Evolutionary conservation across 2,329 filamentous ascomycete species (phyloP), one percentile per base, ranked within the genome.

Genomic region (Massarina eburnea): DNA sequence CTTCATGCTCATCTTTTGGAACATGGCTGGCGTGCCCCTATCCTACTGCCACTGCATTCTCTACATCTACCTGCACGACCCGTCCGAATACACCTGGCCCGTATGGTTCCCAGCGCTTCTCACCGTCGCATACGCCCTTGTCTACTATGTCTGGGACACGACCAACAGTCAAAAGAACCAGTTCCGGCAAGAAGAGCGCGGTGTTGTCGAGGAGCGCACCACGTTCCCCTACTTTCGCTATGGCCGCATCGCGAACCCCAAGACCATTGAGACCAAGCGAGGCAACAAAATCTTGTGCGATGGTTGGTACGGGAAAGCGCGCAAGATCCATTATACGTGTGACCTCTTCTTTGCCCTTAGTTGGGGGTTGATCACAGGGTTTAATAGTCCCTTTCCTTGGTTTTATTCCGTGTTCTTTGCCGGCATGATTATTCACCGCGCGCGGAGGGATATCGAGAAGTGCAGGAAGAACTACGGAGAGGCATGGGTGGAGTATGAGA

Each of bases 1-100:
- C 41, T 96, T 96, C 77, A 96, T 96, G 91, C 82, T 96, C 57
- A 95, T 95, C 71, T 96, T 96, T 82, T 96, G 91, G 91, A 96
- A 96, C 73, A 78, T 96, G 68, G 90, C 91, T 37, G 91, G 91
- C 57, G 91, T 96, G 20, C 91, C 91, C 12, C 79, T 96, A 41
- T 91, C 85, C 43, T 96, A 96, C 80, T 95, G 90, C 76, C 91
- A 96, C 77, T 94, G 88, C 80, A 92, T 88, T 39, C 83, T 96
- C 61, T 96, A 88, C 74, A 80, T 96, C 40, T 90, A 90, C 56
- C 91, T 88, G 71, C 90, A 95, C 70, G 74, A 87, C 61, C 88
- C 91, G 0, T 79, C 82, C 27, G 82, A 83, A 46, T 96, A 95
- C 72, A 79, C 78, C 42, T 91, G 87, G 85, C 88, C 89, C 62